These are phyloP conservation scores for Reticulascus tulasneorum DNA, from an alignment of 2,329 filamentous ascomycete genomes.

Conservation along the genomic window DNA sequence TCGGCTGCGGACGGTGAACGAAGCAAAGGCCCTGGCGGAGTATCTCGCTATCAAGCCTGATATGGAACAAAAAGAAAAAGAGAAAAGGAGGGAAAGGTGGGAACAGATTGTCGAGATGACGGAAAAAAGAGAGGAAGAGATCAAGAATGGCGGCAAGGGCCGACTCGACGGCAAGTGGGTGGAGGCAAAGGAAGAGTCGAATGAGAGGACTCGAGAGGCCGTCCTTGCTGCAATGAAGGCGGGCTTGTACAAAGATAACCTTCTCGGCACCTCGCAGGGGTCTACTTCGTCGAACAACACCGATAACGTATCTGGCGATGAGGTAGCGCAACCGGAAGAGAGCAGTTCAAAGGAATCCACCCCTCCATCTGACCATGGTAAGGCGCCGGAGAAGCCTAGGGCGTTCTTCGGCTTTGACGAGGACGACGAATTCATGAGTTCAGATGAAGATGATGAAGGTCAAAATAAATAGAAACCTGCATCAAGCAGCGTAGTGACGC, in stretches of 20 bases:
- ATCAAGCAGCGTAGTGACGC: no score
- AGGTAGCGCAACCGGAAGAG: constrained; percentile 34
- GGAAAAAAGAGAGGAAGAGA: constrained; percentile 78
- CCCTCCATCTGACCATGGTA: constrained; percentile 37
- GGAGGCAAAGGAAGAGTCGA: constrained; percentile 87
- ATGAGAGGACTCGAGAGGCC: constrained; percentile 75
- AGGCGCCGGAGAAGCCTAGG: constrained; percentile 31
- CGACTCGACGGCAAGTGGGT: constrained; percentile 89
- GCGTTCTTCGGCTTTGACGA: constrained; percentile 76
- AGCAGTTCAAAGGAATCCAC: constrained; percentile 45
- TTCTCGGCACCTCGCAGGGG: constrained; percentile 48
- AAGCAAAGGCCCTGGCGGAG: constrained; percentile 92
- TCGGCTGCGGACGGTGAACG: constrained; percentile 83
- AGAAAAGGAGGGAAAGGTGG: constrained; percentile 79
- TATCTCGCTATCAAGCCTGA: constrained; percentile 94
- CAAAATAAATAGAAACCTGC: neutral
- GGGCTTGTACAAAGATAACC: constrained; percentile 58
- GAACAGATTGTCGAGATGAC: constrained; percentile 82
- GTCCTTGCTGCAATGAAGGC: constrained; percentile 67
- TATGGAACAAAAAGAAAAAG: constrained; percentile 92
- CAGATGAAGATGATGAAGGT: constrained; percentile 54
- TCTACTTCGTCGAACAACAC: constrained; percentile 36
- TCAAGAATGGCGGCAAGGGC: constrained; percentile 67
- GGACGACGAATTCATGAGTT: constrained; percentile 71
- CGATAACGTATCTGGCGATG: constrained; percentile 28